Evolutionary conservation across 495 filamentous ascomycete genomes (phyloP), one percentile per base, ranked within the genome.

Genomic region (Aspergillus cristatus): DNA sequence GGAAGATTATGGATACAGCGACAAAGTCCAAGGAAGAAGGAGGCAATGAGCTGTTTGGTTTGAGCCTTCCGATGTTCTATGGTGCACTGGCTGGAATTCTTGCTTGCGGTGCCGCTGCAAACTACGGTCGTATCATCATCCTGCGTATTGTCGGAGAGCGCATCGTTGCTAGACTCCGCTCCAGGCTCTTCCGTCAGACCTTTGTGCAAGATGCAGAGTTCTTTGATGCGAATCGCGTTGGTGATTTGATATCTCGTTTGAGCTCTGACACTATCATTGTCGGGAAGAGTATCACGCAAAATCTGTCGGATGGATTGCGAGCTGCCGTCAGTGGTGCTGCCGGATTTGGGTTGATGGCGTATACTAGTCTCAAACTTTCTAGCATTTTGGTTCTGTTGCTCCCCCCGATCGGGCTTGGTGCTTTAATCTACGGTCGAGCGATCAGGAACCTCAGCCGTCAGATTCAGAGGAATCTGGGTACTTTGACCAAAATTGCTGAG

Each of bases 201-300:
- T 91, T 93, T 42, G 66, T 87, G 14, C 91, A 98, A 53, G 87
- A 98, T 58, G 93, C 93, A 40, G 91, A 98, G 54, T 98, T 98
- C 68, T 98, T 97, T 55, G 91, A 98, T 55, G 91, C 91, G 26
- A 98, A 98, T 63, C 74, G 93, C 14, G 87, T 95, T 26, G 91
- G 91, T 46, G 91, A 98, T 54, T 63, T 98, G 47, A 95, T 97
- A 49, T 96, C 90, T 33, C 78, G 91, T 11, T 78, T 98, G 14
- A 86, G 88, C 49, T 94, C 88, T 7, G 91, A 98, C 54, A 96
- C 91, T 1, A 82, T 97, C 46, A 89, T 98, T 46, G 90, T 97
- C 22, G 91, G 89, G 46, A 98, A 98, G 65, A 93, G 86, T 58
- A 93, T 98, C 48, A 97, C 93, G 7, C 91, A 97, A 48, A 98